Evolutionary conservation across 306 rosid genomes (phyloP).

Genomic region (Malus fusca): DNA sequence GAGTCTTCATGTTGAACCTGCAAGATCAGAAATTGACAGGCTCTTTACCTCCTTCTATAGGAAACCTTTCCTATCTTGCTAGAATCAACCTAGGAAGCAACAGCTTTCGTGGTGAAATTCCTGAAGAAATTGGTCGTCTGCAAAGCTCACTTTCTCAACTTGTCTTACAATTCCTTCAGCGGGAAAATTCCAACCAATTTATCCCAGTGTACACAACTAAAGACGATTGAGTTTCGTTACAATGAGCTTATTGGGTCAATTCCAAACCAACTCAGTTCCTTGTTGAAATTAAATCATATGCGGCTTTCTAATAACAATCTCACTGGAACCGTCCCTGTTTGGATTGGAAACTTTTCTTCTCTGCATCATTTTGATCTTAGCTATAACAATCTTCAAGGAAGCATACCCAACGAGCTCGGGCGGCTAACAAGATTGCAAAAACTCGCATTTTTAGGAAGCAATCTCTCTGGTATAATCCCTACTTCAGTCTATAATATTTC

Average conservation of each 20-base stretch:
- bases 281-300: background rate
- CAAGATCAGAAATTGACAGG: too few species aligned
- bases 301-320: fast-evolving
- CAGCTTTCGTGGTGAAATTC: background rate
- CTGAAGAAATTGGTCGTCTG: background rate
- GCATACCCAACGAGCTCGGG: too few species aligned
- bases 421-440: too few species aligned
- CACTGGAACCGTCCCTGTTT: background rate
- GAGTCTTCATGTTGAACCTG: too few species aligned
- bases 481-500: too few species aligned
- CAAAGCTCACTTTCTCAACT: background rate
- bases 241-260: background rate
- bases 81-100: background rate
- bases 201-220: background rate
- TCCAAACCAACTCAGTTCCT: background rate
- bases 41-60: too few species aligned
- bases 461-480: too few species aligned
- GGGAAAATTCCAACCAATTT: background rate
- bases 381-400: background rate
- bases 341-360: background rate
- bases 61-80: too few species aligned
- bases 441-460: fast-evolving
- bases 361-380: fast-evolving
- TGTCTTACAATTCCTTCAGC: background rate
- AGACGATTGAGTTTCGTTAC: background rate